These are phyloP conservation scores for Colletotrichum orbiculare DNA, from an alignment of 2,329 filamentous ascomycete genomes.

Conservation along the genomic window DNA sequence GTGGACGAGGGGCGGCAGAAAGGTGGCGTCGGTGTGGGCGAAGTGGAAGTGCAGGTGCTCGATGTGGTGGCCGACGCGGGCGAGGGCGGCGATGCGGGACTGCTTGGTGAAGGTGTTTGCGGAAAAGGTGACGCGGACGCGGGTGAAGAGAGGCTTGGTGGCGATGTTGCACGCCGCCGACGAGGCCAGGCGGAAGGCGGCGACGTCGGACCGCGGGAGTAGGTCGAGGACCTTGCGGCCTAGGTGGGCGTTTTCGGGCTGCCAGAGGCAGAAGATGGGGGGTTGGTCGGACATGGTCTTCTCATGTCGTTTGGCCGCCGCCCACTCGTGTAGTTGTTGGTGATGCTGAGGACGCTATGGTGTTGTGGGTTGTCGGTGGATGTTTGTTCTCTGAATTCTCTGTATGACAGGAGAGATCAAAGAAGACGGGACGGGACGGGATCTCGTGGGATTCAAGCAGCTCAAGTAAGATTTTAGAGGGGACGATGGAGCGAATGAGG, in stretches of 20 bases:
- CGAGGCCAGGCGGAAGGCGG: slow-evolving; percentile 72
- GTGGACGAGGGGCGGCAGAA: slow-evolving; percentile 86
- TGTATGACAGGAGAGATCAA: not conserved
- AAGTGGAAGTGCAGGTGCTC: slow-evolving; percentile 82
- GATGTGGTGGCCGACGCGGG: slow-evolving; percentile 81
- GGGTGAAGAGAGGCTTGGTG: slow-evolving; percentile 76
- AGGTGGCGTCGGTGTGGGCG: slow-evolving; percentile 80
- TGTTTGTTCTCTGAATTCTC: too few relatives aligned
- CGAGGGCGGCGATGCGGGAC: slow-evolving; percentile 77
- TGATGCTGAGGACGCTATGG: not conserved
- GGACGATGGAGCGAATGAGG: not conserved
- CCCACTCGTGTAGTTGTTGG: not conserved
- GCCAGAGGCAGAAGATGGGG: slow-evolving; percentile 67
- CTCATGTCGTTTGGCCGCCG: slow-evolving; percentile 55
- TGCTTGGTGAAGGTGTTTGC: slow-evolving; percentile 81
- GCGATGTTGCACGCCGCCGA: slow-evolving; percentile 77
- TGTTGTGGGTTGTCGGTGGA: too few relatives aligned
- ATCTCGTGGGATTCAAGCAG: slow-evolving; percentile 14
- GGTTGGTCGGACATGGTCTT: slow-evolving; percentile 62
- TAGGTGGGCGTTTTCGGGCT: slow-evolving; percentile 56
- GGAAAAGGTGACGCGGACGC: slow-evolving; percentile 76
- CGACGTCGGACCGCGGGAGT: slow-evolving; percentile 63
- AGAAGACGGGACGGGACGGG: not conserved
- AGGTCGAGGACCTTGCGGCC: slow-evolving; percentile 61
- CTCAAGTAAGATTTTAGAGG: slow-evolving; percentile 22